phyloP scores from a whole-genome alignment of 2,329 filamentous ascomycete genomes.

The Nemania bipapillata region DNA sequence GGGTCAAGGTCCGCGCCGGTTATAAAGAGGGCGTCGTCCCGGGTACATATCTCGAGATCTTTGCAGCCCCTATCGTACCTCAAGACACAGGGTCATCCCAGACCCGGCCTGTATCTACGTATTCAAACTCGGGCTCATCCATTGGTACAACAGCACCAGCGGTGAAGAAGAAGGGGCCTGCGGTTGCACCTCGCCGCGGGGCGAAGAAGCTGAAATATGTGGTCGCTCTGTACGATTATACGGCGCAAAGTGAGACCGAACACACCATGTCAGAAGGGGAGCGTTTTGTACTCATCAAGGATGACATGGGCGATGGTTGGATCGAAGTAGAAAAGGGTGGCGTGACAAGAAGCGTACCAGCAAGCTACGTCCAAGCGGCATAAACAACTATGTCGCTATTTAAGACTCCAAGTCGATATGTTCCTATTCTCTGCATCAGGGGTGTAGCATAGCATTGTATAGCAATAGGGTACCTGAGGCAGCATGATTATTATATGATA shows the following conservation, averaged over 20 bases:
- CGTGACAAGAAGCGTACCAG: conserved; percentile 86
- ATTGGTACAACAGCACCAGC: conserved; percentile 59
- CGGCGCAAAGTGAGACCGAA: conserved; percentile 84
- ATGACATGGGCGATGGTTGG: conserved; percentile 94
- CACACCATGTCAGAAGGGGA: conserved; percentile 93
- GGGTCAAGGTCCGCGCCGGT: conserved; percentile 83
- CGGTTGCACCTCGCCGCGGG: conserved; percentile 87
- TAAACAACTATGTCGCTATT: conserved; percentile 6
- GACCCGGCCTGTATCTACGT: conserved; percentile 75
- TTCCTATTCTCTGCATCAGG: conserved; percentile 20
- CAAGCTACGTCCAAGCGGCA: conserved; percentile 83
- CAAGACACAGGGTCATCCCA: conserved; percentile 59
- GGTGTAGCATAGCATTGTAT: conserved; percentile 31
- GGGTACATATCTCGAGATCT: conserved; percentile 81
- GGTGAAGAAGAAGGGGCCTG: conserved; percentile 86
- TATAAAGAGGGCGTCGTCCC: conserved; percentile 87
- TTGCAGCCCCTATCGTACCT: conserved; percentile 58
- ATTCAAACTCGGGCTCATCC: conserved; percentile 80
- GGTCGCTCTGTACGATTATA: conserved; percentile 91
- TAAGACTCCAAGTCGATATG: conserved; percentile 10
- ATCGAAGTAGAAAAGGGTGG: conserved; percentile 94
- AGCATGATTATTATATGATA: conserved; percentile 22
- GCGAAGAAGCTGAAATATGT: conserved; percentile 95
- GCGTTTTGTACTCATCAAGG: conserved; percentile 86
- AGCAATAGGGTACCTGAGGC: conserved; percentile 22